Evolutionary conservation across 106 monocot genomes (phyloP), one percentile per base, ranked within the genome.

Genomic region (Dendrobium chrysotoxum): DNA sequence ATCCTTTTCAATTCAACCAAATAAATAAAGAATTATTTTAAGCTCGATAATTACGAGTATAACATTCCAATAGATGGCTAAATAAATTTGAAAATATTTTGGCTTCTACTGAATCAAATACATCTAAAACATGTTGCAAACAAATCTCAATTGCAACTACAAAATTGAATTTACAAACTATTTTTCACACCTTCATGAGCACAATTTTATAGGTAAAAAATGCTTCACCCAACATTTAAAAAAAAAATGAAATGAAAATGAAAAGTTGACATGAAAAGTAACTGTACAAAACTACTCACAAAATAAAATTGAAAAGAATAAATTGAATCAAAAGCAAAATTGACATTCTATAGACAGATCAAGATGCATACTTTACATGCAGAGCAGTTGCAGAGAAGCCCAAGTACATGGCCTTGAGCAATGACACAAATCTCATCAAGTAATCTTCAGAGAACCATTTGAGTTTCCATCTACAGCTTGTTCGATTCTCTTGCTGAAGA

Each of bases 361-460:
- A 91, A 21, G 83, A 87, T 84, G 74, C 68, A 86, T 82, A 81
- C 76, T 89, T 85, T 80, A 93, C 89, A 83, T 71, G 84, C n/a
- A 90, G 75, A 67, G 86, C 40, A 23, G 83, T 80, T 3, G 80
- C 15, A 18, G 81, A 54, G 39, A 83, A 9, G 28, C 84, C 88
- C 3, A 75, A 53, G 75, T 84, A 82, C 42, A 90, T 78, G 1
- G 90, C 91, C 84, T 88, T 94, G 47, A 94, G 30, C 13, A 94
- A 35, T 1, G 85, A 77, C 26, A 94, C 84, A 75, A 94, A 94
- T 70, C 88, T 91, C 44, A 86, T 77, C 77, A 92, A 30, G 23
- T 79, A 66, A 45, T 92, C 91, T 77, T 92, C 84, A 7, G 89
- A 92, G 82, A 85, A 87, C 91, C 89, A 94, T 73, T 88, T 89